A percentile compares a stretch with the other conserved stretches of the same genome.
phyloP scores from a whole-genome alignment of 495 filamentous ascomycete genomes.

The Barbatosphaeria neglecta region DNA sequence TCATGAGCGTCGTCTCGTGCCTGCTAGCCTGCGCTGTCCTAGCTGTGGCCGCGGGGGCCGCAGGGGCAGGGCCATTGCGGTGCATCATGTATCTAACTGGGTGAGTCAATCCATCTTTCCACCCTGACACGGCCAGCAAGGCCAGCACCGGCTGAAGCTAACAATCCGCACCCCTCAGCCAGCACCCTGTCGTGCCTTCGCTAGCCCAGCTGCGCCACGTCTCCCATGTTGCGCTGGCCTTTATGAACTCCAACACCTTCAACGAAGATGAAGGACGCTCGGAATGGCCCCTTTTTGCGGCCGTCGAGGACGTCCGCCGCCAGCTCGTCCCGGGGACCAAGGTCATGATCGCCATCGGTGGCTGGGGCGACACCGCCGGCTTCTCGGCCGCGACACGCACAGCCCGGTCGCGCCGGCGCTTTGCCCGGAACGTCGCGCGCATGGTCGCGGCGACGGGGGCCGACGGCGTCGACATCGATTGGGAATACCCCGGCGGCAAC shows the following conservation, averaged over 20 bases:
- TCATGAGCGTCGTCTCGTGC: slow-evolving; percentile 3
- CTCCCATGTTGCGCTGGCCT: slow-evolving; percentile 57
- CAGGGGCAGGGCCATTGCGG: slow-evolving; percentile 14
- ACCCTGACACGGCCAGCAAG: too few species aligned
- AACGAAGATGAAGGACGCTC: slow-evolving; percentile 36
- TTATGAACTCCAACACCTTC: slow-evolving; percentile 51
- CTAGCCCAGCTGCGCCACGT: slow-evolving; percentile 32
- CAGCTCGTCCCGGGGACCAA: slow-evolving; percentile 49
- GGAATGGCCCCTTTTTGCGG: slow-evolving; percentile 49
- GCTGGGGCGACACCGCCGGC: slow-evolving; percentile 58
- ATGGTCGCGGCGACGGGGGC: slow-evolving; percentile 53
- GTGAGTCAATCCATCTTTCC: slow-evolving; percentile 23
- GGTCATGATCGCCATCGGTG: slow-evolving; percentile 60
- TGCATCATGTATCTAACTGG: slow-evolving; percentile 52
- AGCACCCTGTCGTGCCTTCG: slow-evolving; percentile 41
- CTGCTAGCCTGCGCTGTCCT: slow-evolving; percentile 1
- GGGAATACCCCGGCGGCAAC: slow-evolving; percentile 75
- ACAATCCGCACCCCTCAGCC: slow-evolving; percentile 24
- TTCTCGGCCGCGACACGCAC: slow-evolving; percentile 48
- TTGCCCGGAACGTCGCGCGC: slow-evolving; percentile 51
- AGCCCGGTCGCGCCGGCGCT: slow-evolving; percentile 38
- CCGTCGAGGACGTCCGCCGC: slow-evolving; percentile 41
- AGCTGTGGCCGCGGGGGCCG: neutral
- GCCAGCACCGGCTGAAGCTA: too few species aligned
- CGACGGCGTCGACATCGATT: slow-evolving; percentile 63